phyloP scores from a whole-genome alignment of 768 basidiomycete genomes.

The Lactarius sanguifluus region DNA sequence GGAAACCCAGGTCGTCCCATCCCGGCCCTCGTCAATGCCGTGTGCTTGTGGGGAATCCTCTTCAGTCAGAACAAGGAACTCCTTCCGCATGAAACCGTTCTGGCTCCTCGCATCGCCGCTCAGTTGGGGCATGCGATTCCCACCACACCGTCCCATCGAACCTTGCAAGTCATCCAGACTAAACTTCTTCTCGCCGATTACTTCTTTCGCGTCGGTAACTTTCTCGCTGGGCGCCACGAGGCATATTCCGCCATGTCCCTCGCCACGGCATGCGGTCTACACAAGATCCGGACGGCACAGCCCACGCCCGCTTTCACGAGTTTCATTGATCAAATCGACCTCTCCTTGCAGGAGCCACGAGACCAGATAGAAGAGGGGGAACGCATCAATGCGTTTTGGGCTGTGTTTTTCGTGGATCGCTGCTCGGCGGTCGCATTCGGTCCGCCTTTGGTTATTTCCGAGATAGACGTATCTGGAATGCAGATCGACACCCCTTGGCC shows the following conservation, averaged over 20 bases:
- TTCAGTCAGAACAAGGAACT: conserved; percentile 33
- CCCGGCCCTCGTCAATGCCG: conserved; percentile 45
- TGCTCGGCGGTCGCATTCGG: conserved; percentile 55
- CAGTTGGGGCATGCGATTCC: conserved; percentile 44
- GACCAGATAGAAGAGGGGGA: conserved; percentile 62
- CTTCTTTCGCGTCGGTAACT: conserved; percentile 33
- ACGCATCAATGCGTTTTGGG: conserved; percentile 67
- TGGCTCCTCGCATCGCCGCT: conserved; percentile 51
- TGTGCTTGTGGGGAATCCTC: conserved; percentile 41
- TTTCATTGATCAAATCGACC: conserved; percentile 28
- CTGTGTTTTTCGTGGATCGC: conserved; percentile 58
- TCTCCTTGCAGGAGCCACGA: conserved; percentile 39
- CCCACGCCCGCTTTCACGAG: conserved; percentile 23
- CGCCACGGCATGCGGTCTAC: conserved; percentile 34
- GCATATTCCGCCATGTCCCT: conserved; percentile 36
- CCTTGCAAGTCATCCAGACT: conserved; percentile 39
- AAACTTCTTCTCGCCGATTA: conserved; percentile 38
- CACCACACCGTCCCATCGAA: conserved; percentile 37
- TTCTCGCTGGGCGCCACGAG: conserved; percentile 37
- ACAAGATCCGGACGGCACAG: conserved; percentile 32
- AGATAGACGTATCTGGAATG: conserved; percentile 46
- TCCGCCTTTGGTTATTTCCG: conserved; percentile 52
- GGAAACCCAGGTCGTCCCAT: conserved; percentile 34
- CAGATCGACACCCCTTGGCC: conserved; percentile 45
- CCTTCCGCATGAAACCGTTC: conserved; percentile 36